These are phyloP conservation scores for Trichoderma hamatum DNA, from an alignment of 2,329 filamentous ascomycete genomes.

Conservation along the genomic window DNA sequence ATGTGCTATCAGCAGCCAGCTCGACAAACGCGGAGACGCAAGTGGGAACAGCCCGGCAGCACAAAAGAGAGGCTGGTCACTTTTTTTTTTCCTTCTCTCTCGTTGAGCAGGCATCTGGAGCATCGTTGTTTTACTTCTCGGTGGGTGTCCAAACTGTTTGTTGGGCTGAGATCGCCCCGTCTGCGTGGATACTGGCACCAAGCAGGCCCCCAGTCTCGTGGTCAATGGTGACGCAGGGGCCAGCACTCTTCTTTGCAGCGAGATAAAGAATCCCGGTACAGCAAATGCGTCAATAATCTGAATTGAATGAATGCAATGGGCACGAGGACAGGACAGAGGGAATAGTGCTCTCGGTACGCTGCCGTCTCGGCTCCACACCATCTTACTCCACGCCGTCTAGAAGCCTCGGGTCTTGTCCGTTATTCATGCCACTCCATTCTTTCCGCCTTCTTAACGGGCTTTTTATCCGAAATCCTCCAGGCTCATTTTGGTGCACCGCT, in stretches of 20 bases:
- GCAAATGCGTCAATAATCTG: neutral
- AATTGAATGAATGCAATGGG: neutral
- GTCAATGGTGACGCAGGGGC: neutral
- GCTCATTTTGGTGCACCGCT: constrained; percentile 5
- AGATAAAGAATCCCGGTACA: neutral
- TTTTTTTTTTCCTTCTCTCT: neutral
- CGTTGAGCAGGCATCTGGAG: neutral
- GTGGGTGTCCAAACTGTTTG: neutral
- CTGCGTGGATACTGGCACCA: neutral
- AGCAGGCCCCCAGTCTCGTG: neutral
- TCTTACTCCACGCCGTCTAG: constrained; percentile 1
- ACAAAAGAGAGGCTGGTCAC: neutral
- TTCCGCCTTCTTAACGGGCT: neutral
- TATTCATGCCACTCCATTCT: neutral
- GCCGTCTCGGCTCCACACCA: constrained; percentile 2
- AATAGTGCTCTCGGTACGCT: neutral
- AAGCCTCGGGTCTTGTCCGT: neutral
- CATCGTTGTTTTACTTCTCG: neutral
- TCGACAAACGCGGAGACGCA: neutral
- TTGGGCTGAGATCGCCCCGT: constrained; percentile 3
- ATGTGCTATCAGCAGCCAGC: neutral
- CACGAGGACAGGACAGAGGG: neutral
- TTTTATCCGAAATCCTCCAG: neutral
- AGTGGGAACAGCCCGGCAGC: constrained; percentile 8
- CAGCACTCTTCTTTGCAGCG: neutral